Conservation (phyloP, 306 rosid species). For the Vicia faba region DNA sequence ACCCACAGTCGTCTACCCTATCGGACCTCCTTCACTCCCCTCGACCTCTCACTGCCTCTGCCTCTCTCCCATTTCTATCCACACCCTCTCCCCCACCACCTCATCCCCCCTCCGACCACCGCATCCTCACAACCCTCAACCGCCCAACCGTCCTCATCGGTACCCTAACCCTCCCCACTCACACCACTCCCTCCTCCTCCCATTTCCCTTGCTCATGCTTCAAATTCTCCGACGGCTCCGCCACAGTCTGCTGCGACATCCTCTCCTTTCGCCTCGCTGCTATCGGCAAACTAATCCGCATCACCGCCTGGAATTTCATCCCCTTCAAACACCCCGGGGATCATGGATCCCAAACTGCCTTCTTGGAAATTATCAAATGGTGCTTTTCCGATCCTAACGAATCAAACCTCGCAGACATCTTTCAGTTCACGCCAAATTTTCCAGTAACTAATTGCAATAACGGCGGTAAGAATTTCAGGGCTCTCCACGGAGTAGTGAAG, state of each 20-base stretch:
- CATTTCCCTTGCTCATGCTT: slow-evolving; percentile 57
- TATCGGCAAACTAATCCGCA: slow-evolving; percentile 49
- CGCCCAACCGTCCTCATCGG: slow-evolving; percentile 57
- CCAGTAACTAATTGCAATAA: background rate
- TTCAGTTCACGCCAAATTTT: slow-evolving; percentile 37
- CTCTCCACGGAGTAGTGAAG: slow-evolving; percentile 59
- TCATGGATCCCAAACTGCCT: slow-evolving; percentile 41
- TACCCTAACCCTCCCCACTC: slow-evolving; percentile 56
- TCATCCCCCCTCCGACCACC: slow-evolving; percentile 11
- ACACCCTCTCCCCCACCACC: slow-evolving; percentile 16
- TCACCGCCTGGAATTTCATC: slow-evolving; percentile 79
- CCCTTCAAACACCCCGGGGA: slow-evolving; percentile 45
- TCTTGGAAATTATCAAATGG: slow-evolving; percentile 86
- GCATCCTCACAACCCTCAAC: slow-evolving; percentile 52
- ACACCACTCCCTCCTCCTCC: slow-evolving; percentile 41
- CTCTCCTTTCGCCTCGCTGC: slow-evolving; percentile 51
- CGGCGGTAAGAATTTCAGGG: slow-evolving; percentile 25
- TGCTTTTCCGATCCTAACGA: slow-evolving; percentile 41
- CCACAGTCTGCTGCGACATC: slow-evolving; percentile 76
- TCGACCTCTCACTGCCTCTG: slow-evolving; percentile 61
- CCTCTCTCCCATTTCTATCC: slow-evolving; percentile 29
- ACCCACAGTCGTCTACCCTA: slow-evolving; percentile 35
- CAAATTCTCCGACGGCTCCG: slow-evolving; percentile 69
- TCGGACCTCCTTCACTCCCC: slow-evolving; percentile 49
- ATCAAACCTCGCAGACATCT: slow-evolving; percentile 28